Conservation (phyloP, 176 grass and related monocot species). For the Eremochloa ophiuroides region DNA sequence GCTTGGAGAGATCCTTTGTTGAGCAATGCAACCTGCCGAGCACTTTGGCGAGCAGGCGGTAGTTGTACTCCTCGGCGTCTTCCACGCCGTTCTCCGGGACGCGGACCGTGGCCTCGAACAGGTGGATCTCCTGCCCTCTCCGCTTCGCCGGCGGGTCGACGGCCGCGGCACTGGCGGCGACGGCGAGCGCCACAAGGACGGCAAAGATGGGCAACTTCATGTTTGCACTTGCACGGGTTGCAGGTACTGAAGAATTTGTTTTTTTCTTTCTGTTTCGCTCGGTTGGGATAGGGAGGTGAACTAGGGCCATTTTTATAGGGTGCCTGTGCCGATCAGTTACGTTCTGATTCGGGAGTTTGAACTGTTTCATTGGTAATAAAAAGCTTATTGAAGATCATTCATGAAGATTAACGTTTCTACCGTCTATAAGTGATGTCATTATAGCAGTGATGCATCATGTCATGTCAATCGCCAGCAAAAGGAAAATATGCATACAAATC, state of each 20-base stretch:
- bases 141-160: neutral
- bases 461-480: neutral
- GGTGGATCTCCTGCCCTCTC: slow-evolving; percentile 23
- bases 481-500: no score
- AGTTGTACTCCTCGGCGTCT: slow-evolving; percentile 30
- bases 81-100: neutral
- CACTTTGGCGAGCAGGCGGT: slow-evolving; percentile 24
- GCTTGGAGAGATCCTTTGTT: neutral
- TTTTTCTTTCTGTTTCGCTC: neutral
- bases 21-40: slow-evolving; percentile 24
- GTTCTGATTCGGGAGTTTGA: neutral
- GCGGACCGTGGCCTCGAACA: slow-evolving; percentile 36
- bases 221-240: neutral
- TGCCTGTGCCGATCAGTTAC: neutral
- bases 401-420: neutral
- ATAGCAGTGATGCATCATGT: neutral
- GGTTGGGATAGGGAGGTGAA: neutral
- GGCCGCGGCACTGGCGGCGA: neutral
- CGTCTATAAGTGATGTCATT: neutral
- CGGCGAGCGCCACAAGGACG: slow-evolving; percentile 17
- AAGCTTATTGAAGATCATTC: neutral
- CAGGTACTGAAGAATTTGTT: neutral
- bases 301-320: neutral
- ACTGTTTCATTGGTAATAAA: neutral
- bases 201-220: no score